A percentile compares a stretch with the other conserved stretches of the same genome.
Conservation (phyloP, 2,329 filamentous ascomycete species). For the Sclerotinia trifoliorum region DNA sequence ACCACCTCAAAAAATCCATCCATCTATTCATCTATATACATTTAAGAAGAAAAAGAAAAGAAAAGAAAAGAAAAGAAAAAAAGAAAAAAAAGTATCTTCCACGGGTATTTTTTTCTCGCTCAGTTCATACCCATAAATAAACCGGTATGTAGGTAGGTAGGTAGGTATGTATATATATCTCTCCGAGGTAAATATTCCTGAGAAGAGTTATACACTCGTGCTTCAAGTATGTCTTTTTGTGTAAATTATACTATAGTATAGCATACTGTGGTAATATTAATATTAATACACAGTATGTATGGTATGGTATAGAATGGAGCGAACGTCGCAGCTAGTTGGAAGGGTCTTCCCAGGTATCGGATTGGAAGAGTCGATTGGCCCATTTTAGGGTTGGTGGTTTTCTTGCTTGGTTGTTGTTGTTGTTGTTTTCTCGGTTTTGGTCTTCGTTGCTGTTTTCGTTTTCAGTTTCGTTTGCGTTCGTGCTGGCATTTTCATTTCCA, state of each 20-base stretch:
- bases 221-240: background rate
- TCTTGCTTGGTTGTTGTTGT: background rate
- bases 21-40: constrained; percentile 16
- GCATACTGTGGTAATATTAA: too few species aligned
- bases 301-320: background rate
- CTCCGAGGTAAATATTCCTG: background rate
- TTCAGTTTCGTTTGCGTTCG: too few species aligned
- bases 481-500: too few species aligned
- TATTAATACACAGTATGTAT: too few species aligned
- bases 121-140: background rate
- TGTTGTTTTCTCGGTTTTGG: background rate
- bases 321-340: background rate
- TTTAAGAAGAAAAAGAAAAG: background rate
- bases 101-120: too few species aligned
- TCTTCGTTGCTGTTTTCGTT: too few species aligned
- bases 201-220: background rate
- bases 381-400: background rate
- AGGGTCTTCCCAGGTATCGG: constrained; percentile 13
- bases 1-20: background rate
- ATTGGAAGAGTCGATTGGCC: background rate
- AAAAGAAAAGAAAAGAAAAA: background rate
- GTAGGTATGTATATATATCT: background rate
- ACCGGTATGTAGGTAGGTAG: too few species aligned
- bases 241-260: background rate
- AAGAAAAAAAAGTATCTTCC: background rate